phyloP scores from a whole-genome alignment of 164 flowering plant species.

The Piper betle region DNA sequence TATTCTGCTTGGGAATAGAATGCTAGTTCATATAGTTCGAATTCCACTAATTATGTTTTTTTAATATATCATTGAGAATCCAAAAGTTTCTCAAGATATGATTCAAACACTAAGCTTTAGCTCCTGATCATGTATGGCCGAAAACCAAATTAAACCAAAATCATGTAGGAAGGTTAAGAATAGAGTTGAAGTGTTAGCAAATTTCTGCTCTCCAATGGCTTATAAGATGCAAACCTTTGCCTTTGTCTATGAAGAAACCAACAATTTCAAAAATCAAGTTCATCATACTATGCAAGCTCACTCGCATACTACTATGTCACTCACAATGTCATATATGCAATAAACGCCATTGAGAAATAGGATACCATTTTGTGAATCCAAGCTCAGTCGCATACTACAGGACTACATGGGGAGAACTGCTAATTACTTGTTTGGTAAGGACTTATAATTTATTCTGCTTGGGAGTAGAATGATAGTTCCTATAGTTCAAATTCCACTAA shows the following conservation, averaged over 20 bases:
- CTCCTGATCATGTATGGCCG: constrained; percentile 32
- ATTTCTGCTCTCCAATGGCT: constrained; percentile 12
- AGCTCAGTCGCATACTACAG: constrained; percentile 52
- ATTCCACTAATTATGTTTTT: not conserved
- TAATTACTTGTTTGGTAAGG: constrained; percentile 62
- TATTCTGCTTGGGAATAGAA: not conserved
- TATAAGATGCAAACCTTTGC: constrained; percentile 6
- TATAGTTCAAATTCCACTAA: not conserved
- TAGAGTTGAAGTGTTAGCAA: not conserved
- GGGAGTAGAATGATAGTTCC: not conserved
- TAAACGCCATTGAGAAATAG: constrained; percentile 8
- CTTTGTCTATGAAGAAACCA: constrained; percentile 18
- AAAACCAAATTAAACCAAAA: constrained; percentile 8
- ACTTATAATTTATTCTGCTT: not conserved
- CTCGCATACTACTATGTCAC: too few species aligned
- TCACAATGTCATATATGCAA: not conserved
- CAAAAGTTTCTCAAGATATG: constrained; percentile 51
- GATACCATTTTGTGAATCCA: constrained; percentile 67
- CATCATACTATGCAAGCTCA: too few species aligned
- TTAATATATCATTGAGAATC: constrained; percentile 26
- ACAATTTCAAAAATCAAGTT: constrained; percentile 2
- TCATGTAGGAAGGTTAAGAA: constrained; percentile 23
- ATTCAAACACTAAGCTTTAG: constrained; percentile 34
- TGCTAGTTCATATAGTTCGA: not conserved
- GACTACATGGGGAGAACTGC: constrained; percentile 51